phyloP scores from a whole-genome alignment of 106 monocot species.

The Triglochin maritima region DNA sequence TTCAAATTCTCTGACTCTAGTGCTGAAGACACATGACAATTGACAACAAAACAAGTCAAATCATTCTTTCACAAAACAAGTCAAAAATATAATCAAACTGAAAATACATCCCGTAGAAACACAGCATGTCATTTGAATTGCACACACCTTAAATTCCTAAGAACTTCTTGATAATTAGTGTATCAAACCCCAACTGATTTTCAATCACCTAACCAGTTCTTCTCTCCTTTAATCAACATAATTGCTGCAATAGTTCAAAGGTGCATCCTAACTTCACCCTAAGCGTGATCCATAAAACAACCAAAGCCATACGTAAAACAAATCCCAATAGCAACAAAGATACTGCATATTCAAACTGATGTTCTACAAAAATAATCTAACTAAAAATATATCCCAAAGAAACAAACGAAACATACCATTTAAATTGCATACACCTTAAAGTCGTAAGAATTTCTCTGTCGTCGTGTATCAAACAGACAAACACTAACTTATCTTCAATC shows the following conservation, averaged over 20 bases:
- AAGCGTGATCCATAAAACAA: too few species aligned
- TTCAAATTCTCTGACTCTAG: neutral
- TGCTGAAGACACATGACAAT: conserved; percentile 4
- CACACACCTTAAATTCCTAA: neutral
- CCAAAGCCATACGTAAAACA: too few species aligned
- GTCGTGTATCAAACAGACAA: neutral
- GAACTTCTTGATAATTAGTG: neutral
- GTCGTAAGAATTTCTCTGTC: neutral
- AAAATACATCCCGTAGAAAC: neutral
- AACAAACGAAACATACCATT: neutral
- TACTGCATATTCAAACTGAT: too few species aligned
- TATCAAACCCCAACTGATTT: neutral
- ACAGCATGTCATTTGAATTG: neutral
- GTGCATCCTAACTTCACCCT: too few species aligned
- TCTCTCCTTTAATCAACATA: neutral
- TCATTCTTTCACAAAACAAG: neutral
- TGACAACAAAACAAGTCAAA: neutral
- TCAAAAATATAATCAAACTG: neutral
- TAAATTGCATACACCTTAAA: neutral
- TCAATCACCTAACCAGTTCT: neutral
- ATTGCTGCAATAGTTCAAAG: too few species aligned
- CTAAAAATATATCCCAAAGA: neutral
- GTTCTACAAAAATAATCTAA: neutral
- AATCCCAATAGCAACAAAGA: too few species aligned
- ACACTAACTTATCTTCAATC: neutral